phyloP scores from a whole-genome alignment of 768 basidiomycete species.

The Rhodocollybia butyracea region DNA sequence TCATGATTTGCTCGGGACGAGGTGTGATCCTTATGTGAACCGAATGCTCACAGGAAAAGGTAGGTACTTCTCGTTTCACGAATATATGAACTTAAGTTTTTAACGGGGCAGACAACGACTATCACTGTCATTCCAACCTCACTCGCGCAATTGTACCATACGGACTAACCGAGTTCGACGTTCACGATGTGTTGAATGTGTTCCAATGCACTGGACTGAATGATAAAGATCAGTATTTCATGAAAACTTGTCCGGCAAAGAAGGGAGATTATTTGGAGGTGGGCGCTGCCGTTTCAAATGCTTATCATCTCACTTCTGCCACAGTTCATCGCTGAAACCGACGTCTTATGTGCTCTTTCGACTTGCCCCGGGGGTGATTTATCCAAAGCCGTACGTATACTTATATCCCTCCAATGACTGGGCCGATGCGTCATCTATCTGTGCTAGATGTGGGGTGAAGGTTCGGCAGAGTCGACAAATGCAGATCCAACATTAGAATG shows the following conservation, averaged over 20 bases:
- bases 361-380: constrained; percentile 18
- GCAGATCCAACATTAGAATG: constrained; percentile 12
- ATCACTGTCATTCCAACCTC: constrained; percentile 21
- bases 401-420: not conserved
- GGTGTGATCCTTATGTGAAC: constrained; percentile 22
- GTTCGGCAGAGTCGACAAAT: not conserved
- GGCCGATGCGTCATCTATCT: not conserved
- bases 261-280: constrained; percentile 18
- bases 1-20: constrained; percentile 21
- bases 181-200: constrained; percentile 21
- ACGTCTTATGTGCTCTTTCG: constrained; percentile 13
- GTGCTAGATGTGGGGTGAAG: constrained; percentile 13
- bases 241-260: constrained; percentile 20
- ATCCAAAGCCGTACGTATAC: constrained; percentile 10
- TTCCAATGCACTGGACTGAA: constrained; percentile 22
- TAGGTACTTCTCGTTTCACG: not conserved
- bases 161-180: constrained; percentile 18
- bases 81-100: not conserved
- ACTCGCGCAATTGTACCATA: constrained; percentile 18
- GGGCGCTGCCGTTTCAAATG: not conserved
- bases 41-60: constrained; percentile 10
- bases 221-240: constrained; percentile 18
- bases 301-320: too few species aligned
- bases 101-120: constrained; percentile 13
- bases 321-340: constrained; percentile 16